A percentile compares a stretch with the other conserved stretches of the same genome.
These are phyloP conservation scores for Arabis alpina DNA, from an alignment of 345 rosid species.

Conservation along the genomic window DNA sequence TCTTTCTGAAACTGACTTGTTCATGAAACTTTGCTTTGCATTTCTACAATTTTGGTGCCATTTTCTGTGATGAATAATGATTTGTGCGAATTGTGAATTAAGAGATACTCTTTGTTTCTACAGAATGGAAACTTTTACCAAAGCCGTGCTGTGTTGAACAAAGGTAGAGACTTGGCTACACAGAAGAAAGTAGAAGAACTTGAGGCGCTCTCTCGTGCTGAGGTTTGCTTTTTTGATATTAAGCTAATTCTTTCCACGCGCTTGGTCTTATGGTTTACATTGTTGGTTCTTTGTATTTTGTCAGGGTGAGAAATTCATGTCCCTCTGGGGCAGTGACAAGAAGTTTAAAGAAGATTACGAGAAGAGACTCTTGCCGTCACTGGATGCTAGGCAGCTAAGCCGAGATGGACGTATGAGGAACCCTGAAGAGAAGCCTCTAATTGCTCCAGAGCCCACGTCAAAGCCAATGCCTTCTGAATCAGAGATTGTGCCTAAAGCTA, in stretches of 20 bases:
- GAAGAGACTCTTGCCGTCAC: conserved; percentile 65
- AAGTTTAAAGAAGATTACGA: conserved; percentile 76
- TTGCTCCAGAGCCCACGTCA: conserved; percentile 42
- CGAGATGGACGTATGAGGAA: conserved; percentile 80
- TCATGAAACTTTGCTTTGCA: too few species aligned
- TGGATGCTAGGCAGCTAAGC: conserved; percentile 70
- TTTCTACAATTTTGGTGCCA: too few species aligned
- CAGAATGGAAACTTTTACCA: conserved; percentile 58
- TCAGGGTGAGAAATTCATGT: conserved; percentile 74
- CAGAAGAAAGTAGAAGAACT: conserved; percentile 55
- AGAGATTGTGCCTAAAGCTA: conserved; percentile 51
- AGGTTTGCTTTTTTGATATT: conserved; percentile 48
- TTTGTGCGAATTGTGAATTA: neutral
- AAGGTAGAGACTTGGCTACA: conserved; percentile 61
- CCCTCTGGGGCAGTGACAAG: conserved; percentile 63
- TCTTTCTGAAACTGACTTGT: too few species aligned
- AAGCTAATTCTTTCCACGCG: neutral
- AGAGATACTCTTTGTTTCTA: conserved; percentile 1
- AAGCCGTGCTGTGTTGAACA: conserved; percentile 48
- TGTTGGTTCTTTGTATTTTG: conserved; percentile 25
- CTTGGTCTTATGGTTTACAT: conserved; percentile 21
- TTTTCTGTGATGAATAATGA: neutral
- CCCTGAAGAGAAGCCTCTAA: conserved; percentile 75
- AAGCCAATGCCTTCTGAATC: conserved; percentile 37
- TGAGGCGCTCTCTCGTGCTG: conserved; percentile 49